These are phyloP conservation scores for Solanum habrochaites DNA, from an alignment of 257 asterid species.

Conservation along the genomic window DNA sequence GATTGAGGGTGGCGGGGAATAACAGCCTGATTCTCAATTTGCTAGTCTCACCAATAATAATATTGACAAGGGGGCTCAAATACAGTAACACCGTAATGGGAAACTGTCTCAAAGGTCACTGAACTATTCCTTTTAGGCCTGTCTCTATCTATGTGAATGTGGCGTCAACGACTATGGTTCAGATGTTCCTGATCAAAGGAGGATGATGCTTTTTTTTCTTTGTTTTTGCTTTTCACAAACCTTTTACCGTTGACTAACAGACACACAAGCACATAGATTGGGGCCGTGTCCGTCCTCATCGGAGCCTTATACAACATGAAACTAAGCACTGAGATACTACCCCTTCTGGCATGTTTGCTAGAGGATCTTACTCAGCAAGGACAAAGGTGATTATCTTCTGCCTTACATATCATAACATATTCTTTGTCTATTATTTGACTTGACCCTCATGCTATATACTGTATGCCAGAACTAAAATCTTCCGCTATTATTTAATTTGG, in stretches of 20 bases:
- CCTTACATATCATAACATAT: neutral
- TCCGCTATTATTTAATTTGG: neutral
- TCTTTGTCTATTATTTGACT: neutral
- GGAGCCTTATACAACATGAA: slow-evolving; percentile 31
- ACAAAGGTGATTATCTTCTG: slow-evolving; percentile 20
- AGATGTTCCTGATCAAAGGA: neutral
- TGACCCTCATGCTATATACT: neutral
- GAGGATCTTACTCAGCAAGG: slow-evolving; percentile 36
- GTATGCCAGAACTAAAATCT: neutral
- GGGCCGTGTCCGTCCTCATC: slow-evolving; percentile 39
- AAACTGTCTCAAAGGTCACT: slow-evolving; percentile 67
- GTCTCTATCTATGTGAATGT: neutral
- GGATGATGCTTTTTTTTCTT: neutral
- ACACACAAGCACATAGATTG: slow-evolving; percentile 38
- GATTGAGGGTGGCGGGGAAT: no score
- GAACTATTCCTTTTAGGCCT: neutral
- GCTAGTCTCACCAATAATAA: slow-evolving; percentile 61
- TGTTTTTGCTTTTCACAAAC: neutral
- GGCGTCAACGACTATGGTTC: neutral
- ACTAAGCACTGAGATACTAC: no score
- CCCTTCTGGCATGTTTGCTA: slow-evolving; percentile 42
- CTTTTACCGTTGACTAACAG: slow-evolving; percentile 27
- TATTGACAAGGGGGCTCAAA: slow-evolving; percentile 69
- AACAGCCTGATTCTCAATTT: slow-evolving; percentile 47
- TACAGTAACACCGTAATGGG: slow-evolving; percentile 68